These are phyloP conservation scores for Claviceps fusiformis DNA, from an alignment of 2,329 filamentous ascomycete species.

Conservation along the genomic window DNA sequence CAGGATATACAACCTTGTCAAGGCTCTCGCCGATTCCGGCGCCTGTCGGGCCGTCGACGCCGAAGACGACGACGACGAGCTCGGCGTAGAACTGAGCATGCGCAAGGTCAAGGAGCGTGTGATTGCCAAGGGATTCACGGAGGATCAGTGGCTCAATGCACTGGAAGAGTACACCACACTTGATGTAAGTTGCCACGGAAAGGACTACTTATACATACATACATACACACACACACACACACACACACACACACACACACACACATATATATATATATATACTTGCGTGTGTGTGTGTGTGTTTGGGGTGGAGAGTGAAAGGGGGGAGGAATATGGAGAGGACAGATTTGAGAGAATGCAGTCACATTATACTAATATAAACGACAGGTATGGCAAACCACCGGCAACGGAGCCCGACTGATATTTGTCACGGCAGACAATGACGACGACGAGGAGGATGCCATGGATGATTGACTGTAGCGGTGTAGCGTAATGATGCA, in stretches of 20 bases:
- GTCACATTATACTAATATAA: conserved; percentile 21
- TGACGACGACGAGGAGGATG: conserved; percentile 35
- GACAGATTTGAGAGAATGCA: not conserved
- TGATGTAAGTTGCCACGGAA: conserved; percentile 53
- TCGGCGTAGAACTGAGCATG: conserved; percentile 62
- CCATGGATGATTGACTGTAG: conserved; percentile 26
- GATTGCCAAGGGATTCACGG: conserved; percentile 90
- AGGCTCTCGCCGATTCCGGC: conserved; percentile 72
- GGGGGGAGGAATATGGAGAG: no score
- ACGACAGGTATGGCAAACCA: conserved; percentile 62
- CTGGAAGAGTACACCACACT: conserved; percentile 80
- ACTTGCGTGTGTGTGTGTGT: no score
- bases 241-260: not conserved
- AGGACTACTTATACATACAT: not conserved
- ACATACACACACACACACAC: not conserved
- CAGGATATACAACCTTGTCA: conserved; percentile 91
- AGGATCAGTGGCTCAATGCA: conserved; percentile 76
- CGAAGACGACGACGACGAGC: conserved; percentile 29
- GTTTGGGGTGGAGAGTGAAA: not conserved
- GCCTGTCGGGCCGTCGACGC: conserved; percentile 64
- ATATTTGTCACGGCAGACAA: conserved; percentile 53
- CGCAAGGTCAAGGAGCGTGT: conserved; percentile 82
- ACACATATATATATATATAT: not conserved
- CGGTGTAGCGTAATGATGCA: not conserved
- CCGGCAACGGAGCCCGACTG: conserved; percentile 54